phyloP scores from a whole-genome alignment of 176 grass and related monocot genomes.

The Cymbopogon citratus region DNA sequence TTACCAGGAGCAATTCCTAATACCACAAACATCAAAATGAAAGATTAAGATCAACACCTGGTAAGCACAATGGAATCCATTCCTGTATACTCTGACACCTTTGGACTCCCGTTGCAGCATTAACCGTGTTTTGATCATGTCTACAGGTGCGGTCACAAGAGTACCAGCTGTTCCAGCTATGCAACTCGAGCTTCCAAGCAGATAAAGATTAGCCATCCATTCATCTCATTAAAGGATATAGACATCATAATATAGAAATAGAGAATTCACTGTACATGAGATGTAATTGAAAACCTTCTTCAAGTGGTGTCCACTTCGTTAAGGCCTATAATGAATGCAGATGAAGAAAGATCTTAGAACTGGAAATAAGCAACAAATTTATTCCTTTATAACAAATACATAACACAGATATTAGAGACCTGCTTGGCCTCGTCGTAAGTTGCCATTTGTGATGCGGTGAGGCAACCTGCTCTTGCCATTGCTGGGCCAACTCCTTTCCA shows the following conservation, averaged over 20 bases:
- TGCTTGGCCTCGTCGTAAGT: slow-evolving; percentile 95
- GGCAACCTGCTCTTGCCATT: slow-evolving; percentile 83
- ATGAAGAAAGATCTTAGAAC: not conserved
- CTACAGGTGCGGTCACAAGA: slow-evolving; percentile 70
- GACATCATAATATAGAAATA: slow-evolving; percentile 12
- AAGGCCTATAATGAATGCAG: slow-evolving; percentile 50
- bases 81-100: slow-evolving; percentile 60
- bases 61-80: slow-evolving; percentile 90
- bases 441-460: slow-evolving; percentile 93
- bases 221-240: slow-evolving; percentile 29
- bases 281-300: slow-evolving; percentile 89
- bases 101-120: slow-evolving; percentile 72
- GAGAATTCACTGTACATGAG: slow-evolving; percentile 78
- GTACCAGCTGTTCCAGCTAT: slow-evolving; percentile 84
- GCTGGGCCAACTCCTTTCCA: slow-evolving; percentile 99
- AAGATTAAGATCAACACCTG: slow-evolving; percentile 49
- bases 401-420: slow-evolving; percentile 16
- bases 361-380: not conserved
- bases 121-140: slow-evolving; percentile 94
- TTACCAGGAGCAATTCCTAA: not conserved
- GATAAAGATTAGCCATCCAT: slow-evolving; percentile 32
- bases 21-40: slow-evolving; percentile 7
- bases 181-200: slow-evolving; percentile 75
- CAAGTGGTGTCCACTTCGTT: slow-evolving; percentile 69
- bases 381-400: slow-evolving; percentile 6